These are phyloP conservation scores for Teratosphaeria gauchensis DNA, from an alignment of 2,329 filamentous ascomycete species.

Conservation along the genomic window DNA sequence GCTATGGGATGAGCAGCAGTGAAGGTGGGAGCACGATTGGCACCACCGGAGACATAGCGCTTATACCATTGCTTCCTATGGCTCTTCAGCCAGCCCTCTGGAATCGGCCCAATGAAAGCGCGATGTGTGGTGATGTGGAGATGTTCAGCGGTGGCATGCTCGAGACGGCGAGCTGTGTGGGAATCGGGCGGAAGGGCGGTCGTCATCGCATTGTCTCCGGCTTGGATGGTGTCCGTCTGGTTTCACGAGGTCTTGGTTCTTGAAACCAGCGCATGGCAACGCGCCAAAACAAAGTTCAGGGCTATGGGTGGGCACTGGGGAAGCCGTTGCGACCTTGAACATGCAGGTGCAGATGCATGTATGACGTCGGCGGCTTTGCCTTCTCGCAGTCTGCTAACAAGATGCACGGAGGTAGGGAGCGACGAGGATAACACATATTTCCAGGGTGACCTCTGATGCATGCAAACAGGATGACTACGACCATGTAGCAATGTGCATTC, in stretches of 20 bases:
- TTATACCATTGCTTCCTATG: conserved; percentile 56
- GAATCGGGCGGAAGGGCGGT: conserved; percentile 19
- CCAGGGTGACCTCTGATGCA: no score
- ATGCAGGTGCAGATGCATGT: background rate
- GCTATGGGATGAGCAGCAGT: conserved; percentile 16
- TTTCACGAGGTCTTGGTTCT: background rate
- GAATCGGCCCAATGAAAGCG: conserved; percentile 57
- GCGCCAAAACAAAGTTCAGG: background rate
- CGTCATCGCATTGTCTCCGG: background rate
- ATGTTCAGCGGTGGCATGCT: conserved; percentile 53
- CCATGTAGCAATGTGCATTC: no score
- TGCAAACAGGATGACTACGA: no score
- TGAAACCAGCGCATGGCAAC: background rate
- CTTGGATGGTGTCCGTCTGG: background rate
- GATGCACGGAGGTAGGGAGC: no score
- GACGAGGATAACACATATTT: no score
- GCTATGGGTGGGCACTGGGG: background rate
- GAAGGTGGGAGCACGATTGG: conserved; percentile 17
- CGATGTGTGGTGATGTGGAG: conserved; percentile 52
- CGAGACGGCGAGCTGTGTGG: conserved; percentile 31
- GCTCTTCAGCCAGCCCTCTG: conserved; percentile 54
- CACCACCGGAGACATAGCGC: conserved; percentile 34
- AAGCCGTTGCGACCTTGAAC: background rate
- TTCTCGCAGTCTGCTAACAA: background rate
- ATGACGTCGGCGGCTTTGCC: background rate